Base-by-base conservation (phyloP, 2,329 filamentous ascomycete species). In the Sporothrix curviconia region DNA sequence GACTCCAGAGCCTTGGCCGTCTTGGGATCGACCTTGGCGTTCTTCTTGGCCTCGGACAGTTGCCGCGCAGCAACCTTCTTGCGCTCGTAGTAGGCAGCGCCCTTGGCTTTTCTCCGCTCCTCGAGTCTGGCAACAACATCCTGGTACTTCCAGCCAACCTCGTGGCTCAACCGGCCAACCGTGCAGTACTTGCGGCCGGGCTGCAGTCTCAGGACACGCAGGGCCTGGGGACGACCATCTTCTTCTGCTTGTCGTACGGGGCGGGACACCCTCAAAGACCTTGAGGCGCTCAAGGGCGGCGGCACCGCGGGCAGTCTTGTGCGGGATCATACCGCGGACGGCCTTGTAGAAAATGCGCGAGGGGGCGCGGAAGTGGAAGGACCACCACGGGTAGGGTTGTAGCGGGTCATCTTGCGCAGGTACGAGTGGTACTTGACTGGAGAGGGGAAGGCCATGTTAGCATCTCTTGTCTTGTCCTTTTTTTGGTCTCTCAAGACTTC, bases 131-230 rank as follows among this genome's bases (percentile, higher is more conserved):
- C 88, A 80, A 99, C 94, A 74, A 99, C 92, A 76, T 96, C 92
- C 85, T 96, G 89, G 88, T 99, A 97, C 83, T 99, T 99, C 94
- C 94, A 99, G 81, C 94, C 94, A 73, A 97, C 94, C 83, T 99
- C 94, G 80, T 96, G 92, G 78, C 90, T 94, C 74, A 99, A 83
- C 80, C 94, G 87, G 70, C 94, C 94, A 69, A 99, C 92, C 66
- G 92, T 95, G 89, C 94, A 99, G 90, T 95, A 99, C 87, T 99
- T 99, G 83, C 94, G 91, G 74, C 94, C 94, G 72, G 94, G 94
- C 85, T 96, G 95, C 76, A 99, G 84, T 76, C 94, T 85, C 76
- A 99, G 86, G 68, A 99, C 88, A 74, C 94, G 87, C 72, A 99
- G 86, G 70, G 94, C 94, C 85, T 97, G 94, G 77, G 94, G 94